Percentiles rank a stretch among this genome's conserved stretches.
These are phyloP conservation scores for Remersonia thermophila DNA, from an alignment of 2,329 filamentous ascomycete species.

Conservation along the genomic window DNA sequence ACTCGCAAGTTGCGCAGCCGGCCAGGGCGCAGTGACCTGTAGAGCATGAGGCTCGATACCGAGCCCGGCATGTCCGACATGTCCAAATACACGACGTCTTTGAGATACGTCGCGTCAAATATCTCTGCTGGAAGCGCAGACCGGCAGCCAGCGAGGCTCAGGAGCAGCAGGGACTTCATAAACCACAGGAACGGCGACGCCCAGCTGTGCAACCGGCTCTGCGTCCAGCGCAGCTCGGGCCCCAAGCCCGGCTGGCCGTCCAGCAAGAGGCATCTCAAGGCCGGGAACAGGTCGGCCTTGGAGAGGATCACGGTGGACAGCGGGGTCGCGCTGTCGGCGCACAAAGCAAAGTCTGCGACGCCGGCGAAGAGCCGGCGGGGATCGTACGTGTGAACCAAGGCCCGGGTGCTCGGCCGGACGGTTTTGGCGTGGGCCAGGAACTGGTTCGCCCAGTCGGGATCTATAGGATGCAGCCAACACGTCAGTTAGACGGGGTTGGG, in stretches of 20 bases:
- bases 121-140: slow-evolving; percentile 29
- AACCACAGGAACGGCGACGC: slow-evolving; percentile 2
- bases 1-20: slow-evolving; percentile 37
- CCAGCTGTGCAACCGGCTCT: background rate
- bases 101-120: slow-evolving; percentile 26
- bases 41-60: slow-evolving; percentile 23
- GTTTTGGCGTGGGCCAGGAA: slow-evolving; percentile 31
- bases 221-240: slow-evolving; percentile 21
- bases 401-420: slow-evolving; percentile 27
- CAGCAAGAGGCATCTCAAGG: slow-evolving; percentile 34
- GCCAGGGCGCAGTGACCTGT: slow-evolving; percentile 21
- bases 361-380: slow-evolving; percentile 31
- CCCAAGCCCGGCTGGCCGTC: slow-evolving; percentile 34
- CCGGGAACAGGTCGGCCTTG: slow-evolving; percentile 30
- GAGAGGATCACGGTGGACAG: slow-evolving; percentile 29
- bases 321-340: slow-evolving; percentile 23
- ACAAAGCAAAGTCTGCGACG: slow-evolving; percentile 30
- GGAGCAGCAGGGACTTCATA: slow-evolving; percentile 23
- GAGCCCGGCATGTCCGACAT: slow-evolving; percentile 38
- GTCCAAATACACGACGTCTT: slow-evolving; percentile 38
- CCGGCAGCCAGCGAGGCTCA: slow-evolving; percentile 34
- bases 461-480: slow-evolving; percentile 23
- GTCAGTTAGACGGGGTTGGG: too few species aligned
- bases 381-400: slow-evolving; percentile 27
- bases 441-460: slow-evolving; percentile 35